A percentile compares a stretch with the other conserved stretches of the same genome.
Conservation (phyloP, 305 asterid species). For the Stenogyne calaminthoides region DNA sequence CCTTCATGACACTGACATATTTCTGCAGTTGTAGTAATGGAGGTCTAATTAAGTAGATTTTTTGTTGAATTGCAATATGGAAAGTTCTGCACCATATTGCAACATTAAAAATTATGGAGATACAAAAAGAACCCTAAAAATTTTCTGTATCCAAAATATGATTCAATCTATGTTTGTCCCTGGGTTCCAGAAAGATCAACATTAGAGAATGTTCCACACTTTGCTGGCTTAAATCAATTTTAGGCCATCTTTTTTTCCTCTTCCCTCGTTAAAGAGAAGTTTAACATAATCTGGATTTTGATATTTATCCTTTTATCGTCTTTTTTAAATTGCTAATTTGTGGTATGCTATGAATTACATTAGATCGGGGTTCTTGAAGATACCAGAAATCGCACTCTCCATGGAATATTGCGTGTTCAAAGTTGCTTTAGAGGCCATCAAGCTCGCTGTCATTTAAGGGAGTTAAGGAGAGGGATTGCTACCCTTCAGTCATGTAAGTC, state of each 20-base stretch:
- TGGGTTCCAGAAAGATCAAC: background rate
- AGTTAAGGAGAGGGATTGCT: conserved; percentile 64
- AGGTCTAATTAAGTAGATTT: background rate
- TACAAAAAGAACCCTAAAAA: background rate
- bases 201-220: background rate
- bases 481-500: conserved; percentile 80
- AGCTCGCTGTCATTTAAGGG: conserved; percentile 72
- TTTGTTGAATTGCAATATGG: background rate
- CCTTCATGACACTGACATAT: background rate
- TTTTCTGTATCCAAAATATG: background rate
- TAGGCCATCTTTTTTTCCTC: background rate
- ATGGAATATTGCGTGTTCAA: conserved; percentile 91
- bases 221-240: background rate
- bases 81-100: background rate
- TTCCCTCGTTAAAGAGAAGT: background rate
- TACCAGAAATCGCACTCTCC: conserved; percentile 94
- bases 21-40: background rate
- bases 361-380: conserved; percentile 98
- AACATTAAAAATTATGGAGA: background rate
- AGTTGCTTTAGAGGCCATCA: conserved; percentile 97
- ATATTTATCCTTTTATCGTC: background rate
- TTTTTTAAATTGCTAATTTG: background rate
- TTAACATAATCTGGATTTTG: background rate
- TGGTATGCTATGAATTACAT: conserved; percentile 15
- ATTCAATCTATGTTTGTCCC: background rate